These are phyloP conservation scores for Wickerhamiella occidentalis DNA, from an alignment of 805 yeast species.

Conservation along the genomic window DNA sequence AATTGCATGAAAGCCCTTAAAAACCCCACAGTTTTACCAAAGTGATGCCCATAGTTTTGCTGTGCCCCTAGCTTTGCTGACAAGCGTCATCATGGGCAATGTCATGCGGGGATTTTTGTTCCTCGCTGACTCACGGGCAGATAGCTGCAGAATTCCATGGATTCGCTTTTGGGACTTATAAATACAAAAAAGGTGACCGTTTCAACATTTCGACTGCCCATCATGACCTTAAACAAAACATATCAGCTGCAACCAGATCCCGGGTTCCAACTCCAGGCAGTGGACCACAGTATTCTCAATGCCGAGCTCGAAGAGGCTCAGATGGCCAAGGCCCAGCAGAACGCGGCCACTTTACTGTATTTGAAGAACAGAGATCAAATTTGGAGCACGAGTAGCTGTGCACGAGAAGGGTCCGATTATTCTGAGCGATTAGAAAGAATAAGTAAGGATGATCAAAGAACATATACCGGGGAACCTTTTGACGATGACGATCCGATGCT, in stretches of 20 bases:
- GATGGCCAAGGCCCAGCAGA: background rate
- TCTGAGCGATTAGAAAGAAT: background rate
- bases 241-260: background rate
- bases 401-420: background rate
- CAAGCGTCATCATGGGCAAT: background rate
- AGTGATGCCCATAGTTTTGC: no score
- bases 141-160: background rate
- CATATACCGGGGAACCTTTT: background rate
- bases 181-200: background rate
- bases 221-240: background rate
- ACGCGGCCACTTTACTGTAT: background rate
- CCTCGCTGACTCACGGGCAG: background rate
- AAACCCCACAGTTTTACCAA: no score
- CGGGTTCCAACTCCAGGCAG: background rate
- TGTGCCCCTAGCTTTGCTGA: no score
- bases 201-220: background rate
- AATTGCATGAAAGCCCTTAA: no score
- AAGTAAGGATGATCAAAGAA: background rate
- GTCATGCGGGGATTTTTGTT: background rate
- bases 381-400: background rate
- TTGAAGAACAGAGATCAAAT: background rate
- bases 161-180: background rate
- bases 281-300: background rate
- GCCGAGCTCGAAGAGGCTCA: background rate
- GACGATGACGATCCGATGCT: background rate